Evolutionary conservation across 164 flowering plant species (phyloP), one percentile per base, ranked within the genome.

Genomic region (Pachysandra terminalis): DNA sequence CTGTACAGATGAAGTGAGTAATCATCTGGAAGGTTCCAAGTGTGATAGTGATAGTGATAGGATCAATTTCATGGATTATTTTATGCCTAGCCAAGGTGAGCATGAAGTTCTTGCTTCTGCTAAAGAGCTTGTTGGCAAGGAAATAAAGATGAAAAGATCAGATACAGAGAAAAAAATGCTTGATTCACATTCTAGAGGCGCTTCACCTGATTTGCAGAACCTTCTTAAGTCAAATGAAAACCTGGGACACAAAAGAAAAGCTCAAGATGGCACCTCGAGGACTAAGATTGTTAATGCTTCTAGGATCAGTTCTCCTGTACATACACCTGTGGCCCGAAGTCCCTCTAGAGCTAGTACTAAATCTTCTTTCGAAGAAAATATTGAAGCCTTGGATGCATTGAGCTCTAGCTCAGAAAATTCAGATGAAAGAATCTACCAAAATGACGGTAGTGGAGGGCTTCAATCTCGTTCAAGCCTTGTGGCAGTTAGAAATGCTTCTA

Each of bases 61-160:
- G 24, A 26, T 79, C 13, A 76, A 78, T 56, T 74, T 82, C 56
- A 75, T 26, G 19, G 71, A 78, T 22, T 75, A 78, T 53, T 78
- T 80, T 76, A 19, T 74, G 56, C 75, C 78, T 58, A 61, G 71
- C 17, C 64, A 73, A 53, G 26, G 27, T 10, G 63, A 70, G 68
- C 57, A 64, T 28, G 64, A 76, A 55, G 74, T 48, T 60, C 65
- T 16, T 41, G 56, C 58, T 59, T 69, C 77, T 71, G 60, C 54
- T 35, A 63, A 70, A 56, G 71, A 60, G 26, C 32, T 37, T 63
- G 66, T 19, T 70, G 65, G 59, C 14, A 40, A 73, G 60, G 69
- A 51, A 19, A 68, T n/a, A 40, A 53, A 49, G 56, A 35, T 24
- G 35, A 73, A 61, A 32, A 68, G 56, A 71, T 68, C 70, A 61